Conservation (phyloP, 2,329 filamentous ascomycete species). For the Fulvia fulva region DNA sequence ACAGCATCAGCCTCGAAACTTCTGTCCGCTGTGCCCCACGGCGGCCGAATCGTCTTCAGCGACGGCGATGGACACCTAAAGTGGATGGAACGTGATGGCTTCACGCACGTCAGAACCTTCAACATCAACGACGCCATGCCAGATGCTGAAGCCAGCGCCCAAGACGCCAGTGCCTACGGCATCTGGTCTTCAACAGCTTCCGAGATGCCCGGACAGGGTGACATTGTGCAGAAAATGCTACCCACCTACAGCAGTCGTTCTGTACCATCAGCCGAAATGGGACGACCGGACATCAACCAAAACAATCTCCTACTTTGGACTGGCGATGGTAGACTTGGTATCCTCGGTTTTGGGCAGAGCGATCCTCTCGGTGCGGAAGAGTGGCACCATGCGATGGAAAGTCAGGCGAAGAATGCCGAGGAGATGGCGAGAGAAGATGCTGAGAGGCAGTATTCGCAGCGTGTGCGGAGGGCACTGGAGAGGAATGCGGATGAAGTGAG, state of each 20-base stretch:
- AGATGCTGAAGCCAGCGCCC: not conserved
- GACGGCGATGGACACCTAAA: constrained; percentile 81
- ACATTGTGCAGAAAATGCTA: constrained; percentile 76
- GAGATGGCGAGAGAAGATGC: constrained; percentile 51
- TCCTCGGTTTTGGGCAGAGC: constrained; percentile 52
- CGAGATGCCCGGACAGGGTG: constrained; percentile 46
- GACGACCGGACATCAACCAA: constrained; percentile 30
- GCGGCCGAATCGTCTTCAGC: constrained; percentile 74
- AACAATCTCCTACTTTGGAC: constrained; percentile 84
- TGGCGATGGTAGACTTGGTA: constrained; percentile 70
- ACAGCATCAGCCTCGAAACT: constrained; percentile 77
- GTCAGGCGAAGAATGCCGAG: constrained; percentile 42
- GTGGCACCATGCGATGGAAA: constrained; percentile 33
- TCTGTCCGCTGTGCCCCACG: constrained; percentile 75
- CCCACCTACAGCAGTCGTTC: constrained; percentile 41
- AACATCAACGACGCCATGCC: constrained; percentile 51
- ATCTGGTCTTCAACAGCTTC: constrained; percentile 25
- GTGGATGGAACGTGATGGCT: constrained; percentile 85
- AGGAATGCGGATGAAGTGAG: constrained; percentile 74
- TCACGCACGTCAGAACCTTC: constrained; percentile 51
- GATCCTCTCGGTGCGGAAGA: constrained; percentile 35
- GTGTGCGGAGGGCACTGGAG: constrained; percentile 71
- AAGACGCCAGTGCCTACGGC: constrained; percentile 19
- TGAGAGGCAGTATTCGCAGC: constrained; percentile 60
- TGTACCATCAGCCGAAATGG: not conserved